Base-by-base conservation (phyloP, 2,329 filamentous ascomycete species). In the Davidsoniella neocaledoniae region DNA sequence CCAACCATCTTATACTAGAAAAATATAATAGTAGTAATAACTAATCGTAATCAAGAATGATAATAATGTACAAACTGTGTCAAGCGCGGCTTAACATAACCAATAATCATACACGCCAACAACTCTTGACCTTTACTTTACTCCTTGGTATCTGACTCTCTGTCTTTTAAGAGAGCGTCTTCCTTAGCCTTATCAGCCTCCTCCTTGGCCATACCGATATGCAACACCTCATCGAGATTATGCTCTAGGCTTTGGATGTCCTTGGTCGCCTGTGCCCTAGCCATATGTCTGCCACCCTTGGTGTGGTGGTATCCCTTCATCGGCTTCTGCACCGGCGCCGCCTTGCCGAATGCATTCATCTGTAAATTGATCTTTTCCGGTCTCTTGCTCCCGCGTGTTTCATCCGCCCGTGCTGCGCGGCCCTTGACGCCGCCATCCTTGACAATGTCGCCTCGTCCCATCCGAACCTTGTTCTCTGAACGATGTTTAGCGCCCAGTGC, bases 401-500 rank as follows among this genome's bases (percentile, higher is more conserved):
- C 52, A 4, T 50, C 52, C 12, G 44, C 48, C 19, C 42, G 49
- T 12, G 48, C 48, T 25, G 37, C 44, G 4, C 52, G 52, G 21
- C 40, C 52, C 45, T 51, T 50, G 48, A 53, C 52, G 19, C 52
- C 52, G 40, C 52, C 48, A 37, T 53, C 48, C 25, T 51, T 70
- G 46, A 57, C 60, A 12, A 55, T 56, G 33, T 61, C 61, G 48
- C 64, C 65, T 54, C 60, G 62, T 48, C 83, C 83, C 2, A 83
- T 64, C 6, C 79, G 74, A 41, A 83, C 66, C 12, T 67, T 69
- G 43, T 84, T 69, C 2, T 64, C 60, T 3, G 83, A 74, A 10
- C 86, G 73, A 0, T 86, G 93, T 71, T 96, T 96, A 19, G 88
- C 90, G 0, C 91, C 91, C 0, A 96, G 70, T 0, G 90, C 87